Evolutionary conservation across 2,329 filamentous ascomycete species (phyloP).

Genomic region (Intubia oerlemansii): DNA sequence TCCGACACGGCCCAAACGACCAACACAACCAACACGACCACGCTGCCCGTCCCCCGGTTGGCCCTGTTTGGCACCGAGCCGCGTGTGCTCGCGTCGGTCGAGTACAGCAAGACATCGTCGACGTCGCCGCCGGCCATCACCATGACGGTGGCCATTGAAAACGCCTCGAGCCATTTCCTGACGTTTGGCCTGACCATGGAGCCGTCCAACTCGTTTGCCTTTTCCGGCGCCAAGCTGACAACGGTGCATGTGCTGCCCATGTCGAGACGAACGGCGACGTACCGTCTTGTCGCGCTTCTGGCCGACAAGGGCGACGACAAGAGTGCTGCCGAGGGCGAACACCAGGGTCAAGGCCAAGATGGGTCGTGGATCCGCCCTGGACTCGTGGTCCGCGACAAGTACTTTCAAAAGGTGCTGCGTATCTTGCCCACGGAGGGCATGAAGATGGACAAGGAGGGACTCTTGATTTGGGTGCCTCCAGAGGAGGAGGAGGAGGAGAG

Average conservation of each 20-base stretch:
- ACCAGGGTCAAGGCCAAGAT: background rate
- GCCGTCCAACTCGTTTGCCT: slow-evolving; percentile 77
- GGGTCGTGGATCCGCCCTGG: slow-evolving; percentile 44
- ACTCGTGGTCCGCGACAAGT: slow-evolving; percentile 65
- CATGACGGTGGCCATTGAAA: slow-evolving; percentile 54
- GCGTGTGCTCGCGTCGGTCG: slow-evolving; percentile 47
- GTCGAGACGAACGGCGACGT: slow-evolving; percentile 52
- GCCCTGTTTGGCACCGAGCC: slow-evolving; percentile 68
- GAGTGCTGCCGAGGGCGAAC: background rate
- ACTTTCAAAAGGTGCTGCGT: slow-evolving; percentile 79
- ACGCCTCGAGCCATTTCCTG: slow-evolving; percentile 82
- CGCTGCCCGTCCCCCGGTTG: slow-evolving; percentile 58
- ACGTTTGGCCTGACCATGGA: slow-evolving; percentile 90
- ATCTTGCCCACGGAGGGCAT: slow-evolving; percentile 62
- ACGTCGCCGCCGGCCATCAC: slow-evolving; percentile 3
- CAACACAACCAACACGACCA: slow-evolving; percentile 44
- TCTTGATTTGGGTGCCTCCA: slow-evolving; percentile 39
- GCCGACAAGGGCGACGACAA: too few species aligned
- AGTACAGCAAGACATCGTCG: slow-evolving; percentile 14
- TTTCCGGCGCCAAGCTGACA: slow-evolving; percentile 68
- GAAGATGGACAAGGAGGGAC: slow-evolving; percentile 44
- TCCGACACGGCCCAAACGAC: slow-evolving; percentile 6
- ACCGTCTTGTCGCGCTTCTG: slow-evolving; percentile 48
- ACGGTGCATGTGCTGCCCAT: slow-evolving; percentile 67
- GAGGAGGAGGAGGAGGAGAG: slow-evolving; percentile 12